Evolutionary conservation across 441 rosid species (phyloP), one percentile per base, ranked within the genome.

Genomic region (Croton laevigatus): DNA sequence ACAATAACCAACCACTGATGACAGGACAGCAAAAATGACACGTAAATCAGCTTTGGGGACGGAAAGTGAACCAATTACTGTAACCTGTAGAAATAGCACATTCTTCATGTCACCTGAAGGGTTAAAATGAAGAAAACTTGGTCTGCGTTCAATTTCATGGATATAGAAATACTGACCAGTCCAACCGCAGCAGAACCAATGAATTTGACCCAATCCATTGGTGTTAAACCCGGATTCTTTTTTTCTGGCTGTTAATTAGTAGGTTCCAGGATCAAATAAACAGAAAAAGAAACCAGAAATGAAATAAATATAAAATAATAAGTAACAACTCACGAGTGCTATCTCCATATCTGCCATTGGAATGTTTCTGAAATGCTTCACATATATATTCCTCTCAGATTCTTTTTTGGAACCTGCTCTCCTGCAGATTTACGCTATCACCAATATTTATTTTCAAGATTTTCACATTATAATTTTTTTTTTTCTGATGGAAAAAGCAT

Each of bases 261-360:
- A 57, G 58, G 37, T 58, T 62, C 34, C 59, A 57, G 37, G 6
- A 22, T 19, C 3, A 51, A 61, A 57, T 74, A 14, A 53, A 51
- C 17, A 52, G 32, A 16, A 7, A 51, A 46, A 72, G 10, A 27
- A 6, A 13, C 40, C 4, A 36, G 32, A 2, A 37, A 59, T 13
- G 4, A 14, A 4, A n/a, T 4, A 27, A 59, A 6, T 3, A 12
- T 13, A 13, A 7, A 62, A 63, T 63, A 49, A n/a, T 49, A 13
- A 6, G 53, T n/a, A 61, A 49, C 65, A 72, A 10, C 91, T 88
- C 81, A 94, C 97, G 53, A 94, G 98, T 65, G 87, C 97, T 71
- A 94, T 88, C 78, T 94, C 97, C 95, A 91, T 82, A 85, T 94
- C 98, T 23, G 97, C 98, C 98, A 94, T 94, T 40, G 97, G 97